A percentile compares a stretch with the other conserved stretches of the same genome.
Evolutionary conservation across 768 basidiomycete species (phyloP).

Genomic region (Sistotremastrum suecicum): DNA sequence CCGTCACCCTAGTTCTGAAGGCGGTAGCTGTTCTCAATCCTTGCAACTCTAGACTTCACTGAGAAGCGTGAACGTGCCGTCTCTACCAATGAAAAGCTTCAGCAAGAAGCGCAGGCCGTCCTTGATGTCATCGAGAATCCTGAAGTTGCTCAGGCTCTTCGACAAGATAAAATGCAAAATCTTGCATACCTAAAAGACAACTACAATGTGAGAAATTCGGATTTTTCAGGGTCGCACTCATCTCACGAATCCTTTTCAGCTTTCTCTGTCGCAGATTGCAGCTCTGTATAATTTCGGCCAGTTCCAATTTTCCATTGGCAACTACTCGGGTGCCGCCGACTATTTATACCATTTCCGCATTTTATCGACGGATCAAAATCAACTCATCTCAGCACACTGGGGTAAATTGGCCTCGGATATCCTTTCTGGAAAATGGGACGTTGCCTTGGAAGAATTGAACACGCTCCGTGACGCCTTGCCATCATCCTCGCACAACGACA

Average conservation of each 20-base stretch:
- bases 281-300: conserved; percentile 96
- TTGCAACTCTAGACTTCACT: conserved; percentile 51
- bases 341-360: conserved; percentile 99
- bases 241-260: conserved; percentile 29
- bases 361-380: conserved; percentile 83
- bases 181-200: conserved; percentile 87
- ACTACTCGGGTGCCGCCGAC: conserved; percentile 92
- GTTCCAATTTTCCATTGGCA: conserved; percentile 97
- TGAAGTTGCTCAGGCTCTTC: conserved; percentile 84
- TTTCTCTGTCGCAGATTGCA: conserved; percentile 89
- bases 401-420: conserved; percentile 97
- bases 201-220: conserved; percentile 49
- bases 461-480: conserved; percentile 65
- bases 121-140: conserved; percentile 94
- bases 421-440: conserved; percentile 87
- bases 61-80: conserved; percentile 72
- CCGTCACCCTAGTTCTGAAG: conserved; percentile 9
- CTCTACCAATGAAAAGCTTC: conserved; percentile 68
- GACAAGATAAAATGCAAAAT: conserved; percentile 97
- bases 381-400: conserved; percentile 96
- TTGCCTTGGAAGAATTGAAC: conserved; percentile 91
- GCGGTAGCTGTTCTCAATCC: conserved; percentile 1
- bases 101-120: conserved; percentile 85
- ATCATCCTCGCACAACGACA: conserved; percentile 26
- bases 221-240: background rate